Base-by-base conservation (phyloP, 306 rosid genomes). In the Dryas alaskensis region DNA sequence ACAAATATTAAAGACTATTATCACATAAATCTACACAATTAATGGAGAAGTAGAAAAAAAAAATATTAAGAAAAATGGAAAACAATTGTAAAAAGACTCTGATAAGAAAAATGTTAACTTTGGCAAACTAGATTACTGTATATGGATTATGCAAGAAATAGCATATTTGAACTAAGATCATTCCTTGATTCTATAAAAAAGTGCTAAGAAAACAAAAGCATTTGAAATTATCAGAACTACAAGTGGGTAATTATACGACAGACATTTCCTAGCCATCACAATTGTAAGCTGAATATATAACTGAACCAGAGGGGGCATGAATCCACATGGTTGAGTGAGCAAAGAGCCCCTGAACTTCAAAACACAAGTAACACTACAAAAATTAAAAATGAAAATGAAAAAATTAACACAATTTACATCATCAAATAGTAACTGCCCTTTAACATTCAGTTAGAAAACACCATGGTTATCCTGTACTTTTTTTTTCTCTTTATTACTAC, bases 361-460 rank as follows among this genome's bases (percentile, higher is more conserved):
- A 31, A 31, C 37, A 31, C 3, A 1, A 31, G 37, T 31, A 31
- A 31, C 37, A 31, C 37, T 31, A 31, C 37, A 31, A 31, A 31
- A 31, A 31, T 31, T 31, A 31, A 31, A 31, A 31, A 31, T 31
- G 2, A 31, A 31, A 31, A 31, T 31, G 37, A 2, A 31, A 31
- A 31, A 31, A 31, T 1, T 1, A 1, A 31, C 2, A 31, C 37
- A 31, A 31, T 31, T 31, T 31, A 31, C 37, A 31, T 31, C 37
- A 31, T 31, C 37, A 31, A 2, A 31, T 31, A 31, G 37, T 31
- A 31, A 31, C 37, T 31, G 37, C 37, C 37, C 37, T 31, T 31
- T 31, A 51, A 52, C 8, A 53, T 52, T 52, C 50, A 55, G 65
- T 63, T 63, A 55, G 31, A 62, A 46, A 22, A 73, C 11, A 73